These are phyloP conservation scores for Francoa sonchifolia DNA, from an alignment of 441 rosid genomes.

Conservation along the genomic window DNA sequence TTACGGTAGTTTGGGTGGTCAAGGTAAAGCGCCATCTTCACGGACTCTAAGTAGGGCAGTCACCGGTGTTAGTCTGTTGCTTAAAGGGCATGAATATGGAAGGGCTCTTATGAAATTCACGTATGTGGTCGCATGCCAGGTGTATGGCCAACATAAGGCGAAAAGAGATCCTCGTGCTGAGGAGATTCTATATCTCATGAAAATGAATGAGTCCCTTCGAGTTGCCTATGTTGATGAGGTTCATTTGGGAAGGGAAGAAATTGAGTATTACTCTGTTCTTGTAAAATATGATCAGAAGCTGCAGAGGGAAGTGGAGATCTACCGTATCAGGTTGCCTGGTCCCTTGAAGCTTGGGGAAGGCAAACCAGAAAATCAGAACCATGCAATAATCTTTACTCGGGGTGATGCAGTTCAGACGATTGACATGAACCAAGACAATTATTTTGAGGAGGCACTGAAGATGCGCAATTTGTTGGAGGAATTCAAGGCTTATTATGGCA, in stretches of 20 bases:
- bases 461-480: constrained; percentile 18
- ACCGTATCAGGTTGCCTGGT: constrained; percentile 15
- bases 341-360: constrained; percentile 9
- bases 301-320: constrained; percentile 14
- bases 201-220: constrained; percentile 12
- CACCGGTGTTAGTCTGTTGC: constrained; percentile 13
- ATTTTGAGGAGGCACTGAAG: constrained; percentile 17
- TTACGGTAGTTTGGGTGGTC: constrained; percentile 6
- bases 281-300: constrained; percentile 13
- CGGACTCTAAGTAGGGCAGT: constrained; percentile 4
- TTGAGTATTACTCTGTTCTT: constrained; percentile 11
- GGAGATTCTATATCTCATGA: constrained; percentile 11
- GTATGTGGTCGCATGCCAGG: no score
- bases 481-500: constrained; percentile 6
- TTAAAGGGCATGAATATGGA: constrained; percentile 15
- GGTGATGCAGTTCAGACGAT: constrained; percentile 19
- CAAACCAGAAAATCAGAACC: constrained; percentile 22
- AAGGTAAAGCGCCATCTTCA: not conserved
- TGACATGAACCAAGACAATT: constrained; percentile 20
- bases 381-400: constrained; percentile 16
- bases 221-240: constrained; percentile 15
- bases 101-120: constrained; percentile 12
- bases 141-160: constrained; percentile 12
- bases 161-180: constrained; percentile 9
- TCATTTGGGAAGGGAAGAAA: constrained; percentile 5